These are phyloP conservation scores for Suhomyces bokatorum DNA, from an alignment of 1,139 yeast genomes.

Conservation along the genomic window DNA sequence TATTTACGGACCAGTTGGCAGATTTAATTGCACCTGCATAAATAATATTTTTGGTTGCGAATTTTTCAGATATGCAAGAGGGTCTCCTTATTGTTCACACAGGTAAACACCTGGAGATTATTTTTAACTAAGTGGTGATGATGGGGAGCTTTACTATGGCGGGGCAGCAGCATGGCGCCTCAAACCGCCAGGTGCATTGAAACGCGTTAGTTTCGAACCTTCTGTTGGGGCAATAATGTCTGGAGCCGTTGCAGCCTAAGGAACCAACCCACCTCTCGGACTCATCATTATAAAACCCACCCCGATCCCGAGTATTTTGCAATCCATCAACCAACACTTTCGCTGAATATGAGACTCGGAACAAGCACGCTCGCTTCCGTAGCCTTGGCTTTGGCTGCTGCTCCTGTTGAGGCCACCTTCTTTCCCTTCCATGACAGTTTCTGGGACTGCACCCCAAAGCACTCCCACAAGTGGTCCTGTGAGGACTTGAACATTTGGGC, in stretches of 20 bases:
- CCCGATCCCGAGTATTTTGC: not conserved
- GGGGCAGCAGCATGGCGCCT: not conserved
- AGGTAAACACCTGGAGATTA: not conserved
- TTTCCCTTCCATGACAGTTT: slow-evolving; percentile 8
- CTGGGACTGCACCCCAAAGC: slow-evolving; percentile 9
- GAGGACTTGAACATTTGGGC: slow-evolving; percentile 7
- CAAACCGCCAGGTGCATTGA: slow-evolving; percentile 1
- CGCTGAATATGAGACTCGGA: slow-evolving; percentile 9
- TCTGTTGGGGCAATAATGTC: not conserved
- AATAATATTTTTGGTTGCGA: slow-evolving; percentile 4
- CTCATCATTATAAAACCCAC: slow-evolving; percentile 8
- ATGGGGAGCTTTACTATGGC: not conserved
- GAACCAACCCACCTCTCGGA: not conserved
- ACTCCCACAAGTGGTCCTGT: slow-evolving; percentile 7
- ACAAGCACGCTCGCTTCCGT: slow-evolving; percentile 11
- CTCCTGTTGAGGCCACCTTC: slow-evolving; percentile 13
- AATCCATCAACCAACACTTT: slow-evolving; percentile 3
- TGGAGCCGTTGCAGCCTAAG: slow-evolving; percentile 1
- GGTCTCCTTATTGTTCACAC: slow-evolving; percentile 4
- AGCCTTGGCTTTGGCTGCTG: slow-evolving; percentile 11
- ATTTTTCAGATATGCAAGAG: slow-evolving; percentile 1
- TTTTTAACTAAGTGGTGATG: slow-evolving; percentile 5
- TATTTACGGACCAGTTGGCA: not conserved
- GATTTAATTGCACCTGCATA: slow-evolving; percentile 5
- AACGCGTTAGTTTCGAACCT: not conserved